Conservation (phyloP, 768 basidiomycete species). For the Mycena leptocephala region DNA sequence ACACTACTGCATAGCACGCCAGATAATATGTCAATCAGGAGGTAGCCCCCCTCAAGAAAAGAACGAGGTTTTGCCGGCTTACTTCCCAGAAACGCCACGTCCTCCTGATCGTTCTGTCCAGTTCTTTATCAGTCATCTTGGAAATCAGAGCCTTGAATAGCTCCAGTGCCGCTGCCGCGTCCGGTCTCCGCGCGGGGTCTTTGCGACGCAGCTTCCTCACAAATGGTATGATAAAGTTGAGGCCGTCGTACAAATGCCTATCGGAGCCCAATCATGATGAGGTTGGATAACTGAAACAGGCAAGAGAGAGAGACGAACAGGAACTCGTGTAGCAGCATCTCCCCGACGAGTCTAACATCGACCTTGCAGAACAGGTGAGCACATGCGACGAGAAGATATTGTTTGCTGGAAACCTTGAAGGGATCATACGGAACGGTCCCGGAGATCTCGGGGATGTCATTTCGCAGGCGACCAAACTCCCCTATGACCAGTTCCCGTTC, state of each 20-base stretch:
- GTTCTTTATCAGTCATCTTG: background rate
- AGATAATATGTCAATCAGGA: background rate
- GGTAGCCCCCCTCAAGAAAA: background rate
- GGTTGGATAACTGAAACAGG: background rate
- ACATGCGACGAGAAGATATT: background rate
- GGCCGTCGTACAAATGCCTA: background rate
- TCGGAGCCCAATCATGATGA: background rate
- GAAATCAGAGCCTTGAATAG: background rate
- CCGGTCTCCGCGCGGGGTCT: background rate
- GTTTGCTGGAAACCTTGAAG: background rate
- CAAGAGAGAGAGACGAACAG: background rate
- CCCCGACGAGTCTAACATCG: background rate
- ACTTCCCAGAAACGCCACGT: background rate
- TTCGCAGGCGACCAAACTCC: background rate
- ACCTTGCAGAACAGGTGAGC: conserved; percentile 2
- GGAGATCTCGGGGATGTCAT: conserved; percentile 4
- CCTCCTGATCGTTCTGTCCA: background rate
- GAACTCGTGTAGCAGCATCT: background rate
- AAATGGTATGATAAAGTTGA: background rate
- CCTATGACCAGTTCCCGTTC: background rate
- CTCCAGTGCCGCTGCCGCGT: background rate
- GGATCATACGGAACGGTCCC: background rate
- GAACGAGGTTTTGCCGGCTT: background rate
- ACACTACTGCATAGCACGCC: background rate
- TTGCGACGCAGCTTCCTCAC: background rate